Conservation (phyloP, 768 basidiomycete species). For the Tephrocybe rancida region DNA sequence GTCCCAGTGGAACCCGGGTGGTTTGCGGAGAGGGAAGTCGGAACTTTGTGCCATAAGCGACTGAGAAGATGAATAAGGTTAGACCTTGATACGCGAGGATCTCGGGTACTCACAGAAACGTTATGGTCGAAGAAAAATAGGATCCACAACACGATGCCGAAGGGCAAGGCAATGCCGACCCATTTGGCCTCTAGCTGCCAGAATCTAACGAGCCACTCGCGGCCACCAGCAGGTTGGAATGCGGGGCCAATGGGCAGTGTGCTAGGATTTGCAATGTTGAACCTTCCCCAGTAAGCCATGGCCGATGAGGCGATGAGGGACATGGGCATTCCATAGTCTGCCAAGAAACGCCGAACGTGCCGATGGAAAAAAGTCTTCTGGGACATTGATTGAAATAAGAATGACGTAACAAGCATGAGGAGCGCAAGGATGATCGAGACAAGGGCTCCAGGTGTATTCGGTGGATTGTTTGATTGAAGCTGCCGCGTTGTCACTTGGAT, state of each 20-base stretch:
- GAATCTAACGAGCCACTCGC: conserved; percentile 85
- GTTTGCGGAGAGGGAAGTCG: conserved; percentile 88
- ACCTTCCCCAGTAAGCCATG: conserved; percentile 86
- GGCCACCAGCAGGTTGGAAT: conserved; percentile 70
- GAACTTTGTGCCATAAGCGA: conserved; percentile 91
- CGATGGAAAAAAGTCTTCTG: conserved; percentile 69
- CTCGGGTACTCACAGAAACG: conserved; percentile 67
- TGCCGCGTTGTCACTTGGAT: conserved; percentile 83
- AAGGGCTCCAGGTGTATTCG: conserved; percentile 48
- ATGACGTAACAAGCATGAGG: conserved; percentile 74
- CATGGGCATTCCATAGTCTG: conserved; percentile 92
- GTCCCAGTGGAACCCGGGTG: conserved; percentile 85
- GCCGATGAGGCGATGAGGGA: conserved; percentile 75
- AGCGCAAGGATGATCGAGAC: conserved; percentile 76
- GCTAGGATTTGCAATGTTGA: conserved; percentile 57
- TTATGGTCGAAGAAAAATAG: conserved; percentile 97
- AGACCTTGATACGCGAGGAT: not conserved
- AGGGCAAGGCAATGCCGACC: conserved; percentile 88
- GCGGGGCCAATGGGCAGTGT: conserved; percentile 72
- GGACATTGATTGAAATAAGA: conserved; percentile 72
- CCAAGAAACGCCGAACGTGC: conserved; percentile 72
- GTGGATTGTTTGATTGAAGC: conserved; percentile 39
- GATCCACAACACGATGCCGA: conserved; percentile 87
- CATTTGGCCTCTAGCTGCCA: conserved; percentile 90
- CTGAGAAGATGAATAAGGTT: conserved; percentile 36